A percentile compares a stretch with the other conserved stretches of the same genome.
phyloP scores from a whole-genome alignment of 2,329 filamentous ascomycete species.

The Neoarthrinium moseri region DNA sequence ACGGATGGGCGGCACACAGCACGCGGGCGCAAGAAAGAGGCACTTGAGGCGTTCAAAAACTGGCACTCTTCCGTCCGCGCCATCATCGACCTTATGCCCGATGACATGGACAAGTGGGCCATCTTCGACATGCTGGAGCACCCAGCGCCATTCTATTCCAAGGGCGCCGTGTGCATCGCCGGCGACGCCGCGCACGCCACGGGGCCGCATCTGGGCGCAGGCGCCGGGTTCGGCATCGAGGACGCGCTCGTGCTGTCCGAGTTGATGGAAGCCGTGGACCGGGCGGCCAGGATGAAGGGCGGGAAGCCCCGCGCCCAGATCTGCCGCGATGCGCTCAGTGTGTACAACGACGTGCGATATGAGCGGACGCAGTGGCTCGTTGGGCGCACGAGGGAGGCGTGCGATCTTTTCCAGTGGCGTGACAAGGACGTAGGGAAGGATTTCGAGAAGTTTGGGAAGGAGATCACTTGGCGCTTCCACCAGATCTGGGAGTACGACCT shows the following conservation, averaged over 20 bases:
- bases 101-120: slow-evolving; percentile 51
- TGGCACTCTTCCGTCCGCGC: slow-evolving; percentile 39
- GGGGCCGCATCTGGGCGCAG: slow-evolving; percentile 54
- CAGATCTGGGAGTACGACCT: slow-evolving; percentile 29
- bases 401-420: slow-evolving; percentile 28
- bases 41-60: slow-evolving; percentile 33
- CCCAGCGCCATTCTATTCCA: slow-evolving; percentile 42
- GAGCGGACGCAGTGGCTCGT: slow-evolving; percentile 29
- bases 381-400: slow-evolving; percentile 24
- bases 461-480: slow-evolving; percentile 20
- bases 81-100: slow-evolving; percentile 43
- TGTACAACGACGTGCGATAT: slow-evolving; percentile 26
- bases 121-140: slow-evolving; percentile 50
- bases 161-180: slow-evolving; percentile 44
- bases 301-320: slow-evolving; percentile 13
- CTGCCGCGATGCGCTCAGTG: slow-evolving; percentile 21
- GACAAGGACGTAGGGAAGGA: slow-evolving; percentile 18
- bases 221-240: slow-evolving; percentile 56
- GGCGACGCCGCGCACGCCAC: slow-evolving; percentile 58
- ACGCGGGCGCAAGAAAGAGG: slow-evolving; percentile 36
- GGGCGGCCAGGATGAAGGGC: neutral
- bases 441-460: slow-evolving; percentile 17
- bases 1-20: slow-evolving; percentile 28
- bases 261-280: slow-evolving; percentile 24
- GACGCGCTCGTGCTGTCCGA: slow-evolving; percentile 45